Conservation (phyloP, 179 eudicot species). For the Dionaea muscipula region DNA sequence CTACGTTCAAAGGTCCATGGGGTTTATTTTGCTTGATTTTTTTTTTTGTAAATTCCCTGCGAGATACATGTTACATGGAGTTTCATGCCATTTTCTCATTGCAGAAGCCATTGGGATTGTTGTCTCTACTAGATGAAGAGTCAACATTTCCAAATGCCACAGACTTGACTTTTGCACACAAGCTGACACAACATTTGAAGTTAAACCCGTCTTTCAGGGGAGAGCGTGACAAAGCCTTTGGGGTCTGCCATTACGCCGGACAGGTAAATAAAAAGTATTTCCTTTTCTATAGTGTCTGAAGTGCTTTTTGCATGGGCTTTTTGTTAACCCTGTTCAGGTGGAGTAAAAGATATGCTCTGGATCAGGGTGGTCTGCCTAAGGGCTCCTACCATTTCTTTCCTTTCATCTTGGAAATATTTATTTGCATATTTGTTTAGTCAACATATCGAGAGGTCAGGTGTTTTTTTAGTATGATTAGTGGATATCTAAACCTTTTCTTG, state of each 20-base stretch:
- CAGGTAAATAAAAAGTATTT: slow-evolving; percentile 41
- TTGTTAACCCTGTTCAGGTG: neutral
- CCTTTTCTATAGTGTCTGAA: neutral
- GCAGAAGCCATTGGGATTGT: slow-evolving; percentile 91
- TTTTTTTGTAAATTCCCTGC: neutral
- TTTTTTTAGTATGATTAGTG: no score
- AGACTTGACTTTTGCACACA: slow-evolving; percentile 78
- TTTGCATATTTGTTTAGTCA: no score
- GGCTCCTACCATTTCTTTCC: no score
- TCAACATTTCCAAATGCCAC: slow-evolving; percentile 96
- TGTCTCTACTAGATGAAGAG: slow-evolving; percentile 87
- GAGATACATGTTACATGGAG: neutral
- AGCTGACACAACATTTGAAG: slow-evolving; percentile 79
- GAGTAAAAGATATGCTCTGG: neutral
- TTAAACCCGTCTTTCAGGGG: slow-evolving; percentile 68
- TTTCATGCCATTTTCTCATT: slow-evolving; percentile 7
- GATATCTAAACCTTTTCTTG: no score
- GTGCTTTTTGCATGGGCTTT: neutral
- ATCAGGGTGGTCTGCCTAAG: no score
- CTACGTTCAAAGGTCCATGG: neutral
- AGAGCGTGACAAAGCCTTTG: slow-evolving; percentile 70
- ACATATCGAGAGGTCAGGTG: no score
- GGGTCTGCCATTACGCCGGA: slow-evolving; percentile 81
- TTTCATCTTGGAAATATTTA: no score
- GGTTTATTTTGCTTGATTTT: neutral